phyloP scores from a whole-genome alignment of 495 filamentous ascomycete species.

The Penicillium bialowiezense region DNA sequence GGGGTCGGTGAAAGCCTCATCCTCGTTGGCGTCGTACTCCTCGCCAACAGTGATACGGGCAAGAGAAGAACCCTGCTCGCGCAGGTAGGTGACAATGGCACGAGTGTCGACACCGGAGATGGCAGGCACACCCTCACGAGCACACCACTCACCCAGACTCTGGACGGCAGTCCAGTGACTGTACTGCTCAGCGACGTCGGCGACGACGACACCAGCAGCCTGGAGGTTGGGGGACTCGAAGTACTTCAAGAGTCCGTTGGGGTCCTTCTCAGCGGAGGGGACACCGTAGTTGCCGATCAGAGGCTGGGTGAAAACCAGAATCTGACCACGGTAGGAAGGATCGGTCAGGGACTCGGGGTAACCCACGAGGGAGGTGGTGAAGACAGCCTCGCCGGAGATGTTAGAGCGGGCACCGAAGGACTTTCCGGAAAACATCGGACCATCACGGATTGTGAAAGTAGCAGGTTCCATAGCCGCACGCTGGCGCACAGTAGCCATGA shows the following conservation, averaged over 20 bases:
- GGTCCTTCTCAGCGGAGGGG: slow-evolving; percentile 71
- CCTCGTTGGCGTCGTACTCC: slow-evolving; percentile 97
- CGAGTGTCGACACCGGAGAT: slow-evolving; percentile 97
- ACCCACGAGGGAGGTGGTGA: slow-evolving; percentile 89
- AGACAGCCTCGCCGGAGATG: slow-evolving; percentile 91
- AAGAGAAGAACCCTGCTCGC: slow-evolving; percentile 93
- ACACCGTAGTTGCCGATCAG: slow-evolving; percentile 99
- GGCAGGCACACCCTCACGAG: slow-evolving; percentile 89
- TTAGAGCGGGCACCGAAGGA: slow-evolving; percentile 90
- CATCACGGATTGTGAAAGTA: slow-evolving; percentile 94
- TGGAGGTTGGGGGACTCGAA: slow-evolving; percentile 97
- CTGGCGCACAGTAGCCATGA: slow-evolving; percentile 68
- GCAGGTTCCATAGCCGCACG: slow-evolving; percentile 72
- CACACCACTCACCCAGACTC: slow-evolving; percentile 90
- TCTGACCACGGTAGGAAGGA: slow-evolving; percentile 97
- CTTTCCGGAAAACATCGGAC: slow-evolving; percentile 89
- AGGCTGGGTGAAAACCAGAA: slow-evolving; percentile 97
- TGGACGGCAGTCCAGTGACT: slow-evolving; percentile 98
- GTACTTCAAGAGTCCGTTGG: slow-evolving; percentile 79
- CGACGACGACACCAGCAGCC: slow-evolving; percentile 91
- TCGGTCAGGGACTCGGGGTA: slow-evolving; percentile 99
- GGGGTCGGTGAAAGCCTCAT: slow-evolving; percentile 92
- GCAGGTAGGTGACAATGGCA: slow-evolving; percentile 90
- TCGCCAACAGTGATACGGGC: slow-evolving; percentile 94
- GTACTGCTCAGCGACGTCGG: slow-evolving; percentile 89